Base-by-base conservation (phyloP, 768 basidiomycete genomes). In the Tulasnella sp. region DNA sequence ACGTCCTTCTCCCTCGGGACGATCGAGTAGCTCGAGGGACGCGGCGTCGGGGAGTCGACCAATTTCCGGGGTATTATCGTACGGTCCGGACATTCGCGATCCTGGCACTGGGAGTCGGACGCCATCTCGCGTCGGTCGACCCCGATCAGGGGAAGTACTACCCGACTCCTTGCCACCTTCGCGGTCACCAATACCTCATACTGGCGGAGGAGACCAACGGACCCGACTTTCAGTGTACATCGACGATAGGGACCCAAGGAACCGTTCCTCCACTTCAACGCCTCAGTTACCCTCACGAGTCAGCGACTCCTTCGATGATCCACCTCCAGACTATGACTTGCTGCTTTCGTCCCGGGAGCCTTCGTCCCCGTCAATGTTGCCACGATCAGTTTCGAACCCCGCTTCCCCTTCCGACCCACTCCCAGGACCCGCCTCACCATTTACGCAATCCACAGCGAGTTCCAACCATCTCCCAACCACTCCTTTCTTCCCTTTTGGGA, bases 401-500 rank as follows among this genome's bases (percentile, higher is more conserved):
- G 18, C 34, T 14, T 69, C 64, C 64, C 64, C 64, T 28, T 69
- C 64, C 2, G 64, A 69, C 1, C 64, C 34, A 5, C 64, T 7
- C 11, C 54, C 11, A 8, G 64, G 64, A 34, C 16, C 64, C 4
- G 0, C 31, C 16, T 69, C 11, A 34, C 64, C 64, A 8, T 69
- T 69, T 14, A 0, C 58, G 58, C 58, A 60, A 60, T 6, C 64
- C 14, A 1, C 31, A 16, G 6, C 31, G 31, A 28, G 34, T 34
- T 5, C 24, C 64, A 69, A 37, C 64, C 64, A 28, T 18, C 28
- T 69, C 64, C 64, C 64, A 37, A 69, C 64, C 8, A 31, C 64
- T 24, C 64, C 64, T 5, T 69, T 69, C 64, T 69, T 69, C 64
- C 64, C 64, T 20, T 69, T 69, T 14, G 64, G 64, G 12, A 69